Evolutionary conservation across 2,329 filamentous ascomycete genomes (phyloP).

Genomic region (Bipolaris zeicola): DNA sequence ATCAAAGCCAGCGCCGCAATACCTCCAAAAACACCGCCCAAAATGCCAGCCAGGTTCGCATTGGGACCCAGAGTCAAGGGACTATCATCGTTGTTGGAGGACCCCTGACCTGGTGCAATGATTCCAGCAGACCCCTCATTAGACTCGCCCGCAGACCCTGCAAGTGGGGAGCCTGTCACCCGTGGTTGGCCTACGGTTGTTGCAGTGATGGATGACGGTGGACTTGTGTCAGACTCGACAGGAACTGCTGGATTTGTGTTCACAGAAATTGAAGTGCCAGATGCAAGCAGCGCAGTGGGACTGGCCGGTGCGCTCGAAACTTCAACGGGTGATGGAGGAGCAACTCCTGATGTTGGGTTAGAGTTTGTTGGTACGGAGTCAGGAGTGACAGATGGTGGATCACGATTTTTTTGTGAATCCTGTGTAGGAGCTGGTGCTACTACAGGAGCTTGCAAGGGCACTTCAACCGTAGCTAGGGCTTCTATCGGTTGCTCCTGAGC

Average conservation of each 20-base stretch:
- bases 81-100: slow-evolving; percentile 10
- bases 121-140: slow-evolving; percentile 28
- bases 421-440: slow-evolving; percentile 12
- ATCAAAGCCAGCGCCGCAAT: slow-evolving; percentile 42
- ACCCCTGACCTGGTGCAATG: slow-evolving; percentile 34
- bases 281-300: slow-evolving; percentile 17
- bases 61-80: slow-evolving; percentile 29
- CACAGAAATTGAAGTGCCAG: slow-evolving; percentile 21
- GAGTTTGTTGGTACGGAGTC: slow-evolving; percentile 27
- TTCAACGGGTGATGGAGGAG: slow-evolving; percentile 20
- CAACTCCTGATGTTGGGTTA: slow-evolving; percentile 38
- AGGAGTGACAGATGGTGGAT: background rate
- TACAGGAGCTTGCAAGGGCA: slow-evolving; percentile 17
- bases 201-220: slow-evolving; percentile 15
- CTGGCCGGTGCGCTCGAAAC: slow-evolving; percentile 11
- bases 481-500: slow-evolving; percentile 1
- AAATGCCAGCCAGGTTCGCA: slow-evolving; percentile 39
- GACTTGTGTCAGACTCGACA: slow-evolving; percentile 13
- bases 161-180: slow-evolving; percentile 27
- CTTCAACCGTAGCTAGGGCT: slow-evolving; percentile 9
- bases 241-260: slow-evolving; percentile 21
- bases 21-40: slow-evolving; percentile 44
- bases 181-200: slow-evolving; percentile 20
- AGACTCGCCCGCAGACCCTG: slow-evolving; percentile 30
- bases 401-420: too few relatives aligned